Base-by-base conservation (phyloP, 257 asterid genomes). In the Echium plantagineum region DNA sequence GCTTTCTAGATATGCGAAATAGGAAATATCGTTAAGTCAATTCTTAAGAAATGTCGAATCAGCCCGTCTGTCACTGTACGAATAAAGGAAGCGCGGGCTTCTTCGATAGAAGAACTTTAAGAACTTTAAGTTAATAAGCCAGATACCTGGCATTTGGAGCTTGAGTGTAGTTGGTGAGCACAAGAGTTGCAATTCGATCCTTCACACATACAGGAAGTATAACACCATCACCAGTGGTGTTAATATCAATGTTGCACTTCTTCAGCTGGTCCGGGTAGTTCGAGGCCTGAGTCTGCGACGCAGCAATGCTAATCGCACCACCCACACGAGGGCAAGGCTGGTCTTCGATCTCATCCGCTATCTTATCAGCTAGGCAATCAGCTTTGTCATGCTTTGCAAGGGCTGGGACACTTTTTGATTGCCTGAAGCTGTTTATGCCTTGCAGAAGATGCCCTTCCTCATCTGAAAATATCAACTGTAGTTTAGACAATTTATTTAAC, bases 181-280 rank as follows among this genome's bases (percentile, higher is more conserved):
- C 95, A 0, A 86, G 80, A 1, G 95, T 82, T 0, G 91, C 64
- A 0, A 77, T 79, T 0, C 94, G 86, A 7, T 62, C 66, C 0
- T 78, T 81, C 24, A 86, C 95, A n/a, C 95, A 89, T 2, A 89
- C 95, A 6, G 94, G 95, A 19, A 89, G 67, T 10, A 86, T 62
- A 42, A 81, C 64, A 5, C 91, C 97, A 0, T 84, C 95, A 0
- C 7, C 16, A 0, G 97, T 89, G 5, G 81, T 67, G 70, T 80
- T 86, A 18, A 66, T 51, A 71, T 84, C 80, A 0, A 89, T 77
- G 2, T 74, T 55, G 73, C 97, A 89, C 66, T 89, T 86, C 48
- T 60, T 63, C 0, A 82, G 32, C 2, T 73, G 79, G 18, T 64
- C 63, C 2, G 77, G 82, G 64, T 84, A 86, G 67, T 71, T 69